Evolutionary conservation across 306 rosid species (phyloP), one percentile per base, ranked within the genome.

Genomic region (Citrullus amarus): DNA sequence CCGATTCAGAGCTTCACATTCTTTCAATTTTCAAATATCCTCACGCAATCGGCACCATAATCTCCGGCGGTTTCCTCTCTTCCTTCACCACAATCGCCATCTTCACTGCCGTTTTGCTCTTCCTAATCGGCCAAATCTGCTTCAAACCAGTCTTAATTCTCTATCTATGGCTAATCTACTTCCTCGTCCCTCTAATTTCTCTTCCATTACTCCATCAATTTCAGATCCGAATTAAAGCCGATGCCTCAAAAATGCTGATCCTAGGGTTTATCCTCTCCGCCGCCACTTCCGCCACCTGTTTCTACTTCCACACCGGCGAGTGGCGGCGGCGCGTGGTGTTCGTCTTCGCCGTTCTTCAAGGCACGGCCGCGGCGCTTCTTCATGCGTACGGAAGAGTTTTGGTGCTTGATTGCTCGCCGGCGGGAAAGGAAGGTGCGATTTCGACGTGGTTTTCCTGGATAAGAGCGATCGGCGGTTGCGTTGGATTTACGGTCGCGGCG

Each of bases 381-480:
- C 91, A 94, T 0, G 91, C 98, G 0, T 90, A 86, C 1, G 92
- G 96, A 3, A 79, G 97, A 34, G 87, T 83, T 11, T 15, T 94
- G 56, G 39, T 94, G 38, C 79, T 94, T 83, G 93, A 94, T 18
- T 94, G 96, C 65, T 82, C 94, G 0, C 98, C 97, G 0, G 38
- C 84, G 0, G 96, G 96, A 41, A 89, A 92, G 75, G 98, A 94
- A 81, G 92, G 91, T 17, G 93, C 88, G 4, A 89, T 92, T 81
- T 86, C 98, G 0, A 82, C 85, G 16, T 92, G 97, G 96, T 88
- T 71, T 48, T 79, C 92, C 0, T 89, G 96, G 98, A 75, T 81
- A 18, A 87, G 86, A 84, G 81, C 85, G 36, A 78, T 86, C 1
- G 98, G 97, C 9, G 71, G 83, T 22, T 85, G 87, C 2, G 82